These are phyloP conservation scores for Kwoniella mangroviensis DNA, from an alignment of 768 basidiomycete genomes.

Conservation along the genomic window DNA sequence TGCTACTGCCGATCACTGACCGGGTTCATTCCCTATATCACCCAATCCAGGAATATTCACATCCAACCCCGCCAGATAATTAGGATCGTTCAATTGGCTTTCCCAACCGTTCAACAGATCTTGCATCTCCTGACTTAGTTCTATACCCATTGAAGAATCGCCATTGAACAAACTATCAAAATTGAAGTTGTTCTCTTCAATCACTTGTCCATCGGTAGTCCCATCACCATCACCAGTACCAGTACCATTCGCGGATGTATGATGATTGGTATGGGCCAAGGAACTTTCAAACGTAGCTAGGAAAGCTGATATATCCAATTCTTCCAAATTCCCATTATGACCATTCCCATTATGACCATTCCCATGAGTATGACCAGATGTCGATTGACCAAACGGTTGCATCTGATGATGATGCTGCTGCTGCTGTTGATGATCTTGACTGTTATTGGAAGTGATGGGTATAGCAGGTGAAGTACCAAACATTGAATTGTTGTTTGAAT, in stretches of 20 bases:
- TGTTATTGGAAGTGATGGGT: slow-evolving; percentile 5
- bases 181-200: slow-evolving; percentile 9
- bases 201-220: neutral
- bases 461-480: slow-evolving; percentile 42
- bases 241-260: neutral
- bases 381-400: neutral
- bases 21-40: slow-evolving; percentile 1
- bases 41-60: neutral
- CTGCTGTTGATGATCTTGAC: slow-evolving; percentile 1
- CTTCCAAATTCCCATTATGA: slow-evolving; percentile 7
- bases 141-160: slow-evolving; percentile 23
- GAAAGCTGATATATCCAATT: slow-evolving; percentile 39
- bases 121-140: slow-evolving; percentile 39
- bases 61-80: slow-evolving; percentile 7
- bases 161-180: slow-evolving; percentile 29
- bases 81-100: slow-evolving; percentile 14
- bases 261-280: neutral
- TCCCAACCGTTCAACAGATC: slow-evolving; percentile 37
- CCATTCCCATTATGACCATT: slow-evolving; percentile 2
- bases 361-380: neutral
- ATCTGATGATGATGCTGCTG: neutral
- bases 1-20: neutral
- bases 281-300: slow-evolving; percentile 28
- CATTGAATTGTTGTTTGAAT: slow-evolving; percentile 10
- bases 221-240: neutral